A percentile compares a stretch with the other conserved stretches of the same genome.
Evolutionary conservation across 768 basidiomycete species (phyloP).

Genomic region (Daedaleopsis sinensis): DNA sequence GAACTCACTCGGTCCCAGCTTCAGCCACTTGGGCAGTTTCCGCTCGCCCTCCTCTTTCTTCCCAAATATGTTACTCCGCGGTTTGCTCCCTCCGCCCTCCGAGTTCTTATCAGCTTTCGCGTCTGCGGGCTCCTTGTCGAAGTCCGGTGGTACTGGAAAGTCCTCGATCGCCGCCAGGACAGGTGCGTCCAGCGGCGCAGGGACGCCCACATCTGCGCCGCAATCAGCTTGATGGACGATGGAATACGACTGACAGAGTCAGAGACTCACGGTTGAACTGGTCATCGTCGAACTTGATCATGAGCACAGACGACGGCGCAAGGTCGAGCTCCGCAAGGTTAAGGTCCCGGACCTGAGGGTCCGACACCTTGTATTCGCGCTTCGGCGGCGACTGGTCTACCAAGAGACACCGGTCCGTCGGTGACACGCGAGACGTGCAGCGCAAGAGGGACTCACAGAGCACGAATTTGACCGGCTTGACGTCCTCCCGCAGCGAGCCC

Average conservation of each 20-base stretch:
- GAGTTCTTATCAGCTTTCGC: conserved; percentile 2
- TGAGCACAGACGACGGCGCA: conserved; percentile 78
- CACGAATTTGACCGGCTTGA: conserved; percentile 79
- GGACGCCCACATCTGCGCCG: conserved; percentile 48
- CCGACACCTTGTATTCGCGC: conserved; percentile 82
- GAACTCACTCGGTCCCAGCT: conserved; percentile 60
- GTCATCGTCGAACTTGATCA: conserved; percentile 76
- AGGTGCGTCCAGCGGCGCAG: conserved; percentile 65
- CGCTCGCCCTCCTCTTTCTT: conserved; percentile 37
- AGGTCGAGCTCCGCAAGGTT: conserved; percentile 71
- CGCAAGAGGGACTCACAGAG: conserved; percentile 59
- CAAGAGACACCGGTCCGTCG: background rate
- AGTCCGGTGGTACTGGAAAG: conserved; percentile 59
- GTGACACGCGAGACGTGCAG: background rate
- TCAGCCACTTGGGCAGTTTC: conserved; percentile 83
- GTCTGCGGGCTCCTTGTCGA: conserved; percentile 30
- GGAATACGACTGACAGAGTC: background rate
- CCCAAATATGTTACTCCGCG: conserved; percentile 9
- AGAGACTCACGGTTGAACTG: conserved; percentile 60
- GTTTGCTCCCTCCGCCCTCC: conserved; percentile 8
- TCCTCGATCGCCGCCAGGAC: conserved; percentile 65
- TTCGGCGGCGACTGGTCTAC: conserved; percentile 82
- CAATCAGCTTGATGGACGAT: background rate
- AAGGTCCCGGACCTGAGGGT: conserved; percentile 69
- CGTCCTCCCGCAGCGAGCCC: conserved; percentile 68